phyloP scores from a whole-genome alignment of 805 yeast species.

The Metschnikowia anglica region DNA sequence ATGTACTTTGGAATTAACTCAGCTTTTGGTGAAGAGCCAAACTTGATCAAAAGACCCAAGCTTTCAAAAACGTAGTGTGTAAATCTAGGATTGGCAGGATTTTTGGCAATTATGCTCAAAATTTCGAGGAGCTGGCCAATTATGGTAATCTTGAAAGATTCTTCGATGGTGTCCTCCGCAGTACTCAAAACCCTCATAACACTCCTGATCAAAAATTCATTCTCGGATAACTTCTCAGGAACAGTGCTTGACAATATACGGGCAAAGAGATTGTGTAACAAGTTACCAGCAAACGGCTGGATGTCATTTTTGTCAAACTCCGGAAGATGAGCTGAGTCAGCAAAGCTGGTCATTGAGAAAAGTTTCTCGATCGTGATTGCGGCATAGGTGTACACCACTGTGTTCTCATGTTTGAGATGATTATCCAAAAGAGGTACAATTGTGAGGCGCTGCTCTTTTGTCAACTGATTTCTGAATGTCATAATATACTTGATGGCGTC shows the following conservation, averaged over 20 bases:
- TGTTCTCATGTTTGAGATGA: constrained; percentile 57
- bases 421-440: constrained; percentile 75
- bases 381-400: constrained; percentile 89
- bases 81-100: constrained; percentile 95
- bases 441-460: constrained; percentile 76
- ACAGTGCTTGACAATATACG: constrained; percentile 52
- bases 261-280: constrained; percentile 64
- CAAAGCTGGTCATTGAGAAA: constrained; percentile 65
- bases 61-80: constrained; percentile 90
- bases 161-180: constrained; percentile 61
- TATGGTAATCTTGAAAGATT: constrained; percentile 43
- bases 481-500: constrained; percentile 92
- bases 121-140: constrained; percentile 69
- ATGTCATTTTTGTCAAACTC: constrained; percentile 76
- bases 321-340: constrained; percentile 49
- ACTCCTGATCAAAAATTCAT: constrained; percentile 89
- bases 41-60: constrained; percentile 71
- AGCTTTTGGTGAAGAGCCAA: constrained; percentile 26
- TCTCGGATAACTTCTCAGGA: constrained; percentile 92
- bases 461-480: constrained; percentile 88
- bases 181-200: constrained; percentile 78
- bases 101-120: constrained; percentile 67
- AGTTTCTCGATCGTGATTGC: constrained; percentile 91
- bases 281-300: constrained; percentile 53
- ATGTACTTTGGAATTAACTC: constrained; percentile 36